Conservation (phyloP, 768 basidiomycete genomes). For the Podaxis carcinomalis region DNA sequence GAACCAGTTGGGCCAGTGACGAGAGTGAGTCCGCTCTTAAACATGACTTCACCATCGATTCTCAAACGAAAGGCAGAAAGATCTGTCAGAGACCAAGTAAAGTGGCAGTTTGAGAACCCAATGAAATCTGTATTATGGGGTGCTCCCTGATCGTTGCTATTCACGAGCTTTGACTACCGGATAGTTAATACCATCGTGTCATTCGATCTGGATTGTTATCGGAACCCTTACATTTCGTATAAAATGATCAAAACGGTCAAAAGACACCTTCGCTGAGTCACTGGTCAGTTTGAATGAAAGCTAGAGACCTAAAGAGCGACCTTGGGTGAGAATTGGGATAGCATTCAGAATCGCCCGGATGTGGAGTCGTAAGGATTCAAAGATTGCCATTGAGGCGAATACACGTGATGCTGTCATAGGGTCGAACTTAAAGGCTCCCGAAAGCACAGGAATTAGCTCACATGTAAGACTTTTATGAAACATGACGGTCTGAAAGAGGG, state of each 20-base stretch:
- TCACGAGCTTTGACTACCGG: background rate
- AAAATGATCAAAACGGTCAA: slow-evolving; percentile 48
- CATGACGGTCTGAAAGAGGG: slow-evolving; percentile 23
- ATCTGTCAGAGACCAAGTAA: slow-evolving; percentile 48
- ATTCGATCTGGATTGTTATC: background rate
- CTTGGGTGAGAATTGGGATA: slow-evolving; percentile 18
- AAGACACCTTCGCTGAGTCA: slow-evolving; percentile 50
- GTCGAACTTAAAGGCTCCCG: background rate
- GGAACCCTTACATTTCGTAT: slow-evolving; percentile 26
- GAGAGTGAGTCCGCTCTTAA: slow-evolving; percentile 51
- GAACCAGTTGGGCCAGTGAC: slow-evolving; percentile 56
- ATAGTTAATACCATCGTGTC: background rate
- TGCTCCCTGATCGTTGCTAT: background rate
- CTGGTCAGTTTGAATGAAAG: background rate
- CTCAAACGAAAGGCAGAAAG: slow-evolving; percentile 42
- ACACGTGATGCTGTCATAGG: background rate
- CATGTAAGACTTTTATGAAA: slow-evolving; percentile 34
- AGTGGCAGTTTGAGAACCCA: slow-evolving; percentile 54
- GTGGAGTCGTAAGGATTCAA: slow-evolving; percentile 55
- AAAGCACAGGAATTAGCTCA: background rate
- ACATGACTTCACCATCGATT: slow-evolving; percentile 50
- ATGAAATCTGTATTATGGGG: background rate
- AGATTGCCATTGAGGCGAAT: slow-evolving; percentile 32
- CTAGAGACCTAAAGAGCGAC: background rate
- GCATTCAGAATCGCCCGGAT: slow-evolving; percentile 33